phyloP scores from a whole-genome alignment of 2,329 filamentous ascomycete genomes.

The Microdochium trichocladiopsis region DNA sequence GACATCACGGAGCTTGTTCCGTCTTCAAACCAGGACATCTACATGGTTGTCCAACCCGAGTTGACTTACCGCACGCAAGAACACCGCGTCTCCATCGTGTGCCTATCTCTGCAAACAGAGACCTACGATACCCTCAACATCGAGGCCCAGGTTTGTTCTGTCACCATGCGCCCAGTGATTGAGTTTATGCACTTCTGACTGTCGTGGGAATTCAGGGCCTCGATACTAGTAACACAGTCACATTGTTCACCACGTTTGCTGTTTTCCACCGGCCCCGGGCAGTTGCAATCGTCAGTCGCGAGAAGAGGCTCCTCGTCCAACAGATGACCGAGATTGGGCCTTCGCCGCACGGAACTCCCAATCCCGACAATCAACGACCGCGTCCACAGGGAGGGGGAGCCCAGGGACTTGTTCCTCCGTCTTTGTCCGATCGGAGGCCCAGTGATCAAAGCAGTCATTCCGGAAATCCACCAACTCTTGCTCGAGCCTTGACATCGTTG shows the following conservation, averaged over 20 bases:
- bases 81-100: slow-evolving; percentile 13
- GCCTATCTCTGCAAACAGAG: slow-evolving; percentile 9
- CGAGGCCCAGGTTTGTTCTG: slow-evolving; percentile 9
- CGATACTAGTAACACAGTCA: slow-evolving; percentile 13
- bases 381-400: not conserved
- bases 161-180: no score
- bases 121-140: slow-evolving; percentile 8
- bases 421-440: no score
- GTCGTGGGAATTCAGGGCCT: no score
- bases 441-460: not conserved
- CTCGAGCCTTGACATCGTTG: not conserved
- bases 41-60: slow-evolving; percentile 12
- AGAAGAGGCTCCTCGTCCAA: slow-evolving; percentile 16
- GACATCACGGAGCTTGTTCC: slow-evolving; percentile 11
- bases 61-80: slow-evolving; percentile 8
- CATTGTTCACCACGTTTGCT: slow-evolving; percentile 20
- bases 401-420: no score
- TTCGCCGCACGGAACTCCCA: not conserved
- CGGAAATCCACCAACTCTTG: not conserved
- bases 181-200: no score
- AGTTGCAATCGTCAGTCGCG: slow-evolving; percentile 17
- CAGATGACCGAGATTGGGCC: slow-evolving; percentile 4
- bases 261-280: slow-evolving; percentile 9
- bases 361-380: not conserved
- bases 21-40: slow-evolving; percentile 7